Percentiles rank a stretch among this genome's conserved stretches.
Evolutionary conservation across 768 basidiomycete species (phyloP).

Genomic region (Agaricus subrufescens): DNA sequence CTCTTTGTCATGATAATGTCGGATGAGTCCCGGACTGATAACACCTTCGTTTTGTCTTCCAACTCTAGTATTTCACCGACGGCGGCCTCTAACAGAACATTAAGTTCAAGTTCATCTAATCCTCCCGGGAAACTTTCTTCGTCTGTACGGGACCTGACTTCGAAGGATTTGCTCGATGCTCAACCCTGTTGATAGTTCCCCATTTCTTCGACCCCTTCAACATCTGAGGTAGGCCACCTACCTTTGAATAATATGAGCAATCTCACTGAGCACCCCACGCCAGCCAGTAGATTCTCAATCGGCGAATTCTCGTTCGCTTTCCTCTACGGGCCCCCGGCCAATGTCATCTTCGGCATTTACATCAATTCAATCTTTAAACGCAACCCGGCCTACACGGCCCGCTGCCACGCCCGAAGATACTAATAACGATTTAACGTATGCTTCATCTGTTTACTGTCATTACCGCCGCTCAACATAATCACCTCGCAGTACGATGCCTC

Average conservation of each 20-base stretch:
- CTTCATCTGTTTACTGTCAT: neutral
- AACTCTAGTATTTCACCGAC: neutral
- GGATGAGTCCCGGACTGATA: constrained; percentile 4
- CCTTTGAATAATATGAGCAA: neutral
- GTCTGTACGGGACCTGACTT: neutral
- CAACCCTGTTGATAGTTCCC: neutral
- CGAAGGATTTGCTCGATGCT: neutral
- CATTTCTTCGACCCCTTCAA: neutral
- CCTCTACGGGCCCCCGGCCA: neutral
- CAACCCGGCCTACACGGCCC: neutral
- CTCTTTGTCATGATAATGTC: neutral
- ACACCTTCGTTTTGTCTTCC: neutral
- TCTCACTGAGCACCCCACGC: neutral
- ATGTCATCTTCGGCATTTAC: constrained; percentile 8
- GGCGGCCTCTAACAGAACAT: neutral
- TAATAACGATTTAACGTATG: neutral
- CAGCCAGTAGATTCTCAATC: constrained; percentile 8
- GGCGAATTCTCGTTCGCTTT: neutral
- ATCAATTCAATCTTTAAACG: constrained; percentile 3
- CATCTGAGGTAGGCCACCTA: neutral
- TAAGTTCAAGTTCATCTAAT: neutral
- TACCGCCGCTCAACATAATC: neutral
- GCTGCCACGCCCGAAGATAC: neutral
- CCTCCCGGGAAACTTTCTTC: neutral
- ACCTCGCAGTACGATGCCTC: constrained; percentile 4